Conservation (phyloP, 73 alveolate species). For the Effrenium voratum region DNA sequence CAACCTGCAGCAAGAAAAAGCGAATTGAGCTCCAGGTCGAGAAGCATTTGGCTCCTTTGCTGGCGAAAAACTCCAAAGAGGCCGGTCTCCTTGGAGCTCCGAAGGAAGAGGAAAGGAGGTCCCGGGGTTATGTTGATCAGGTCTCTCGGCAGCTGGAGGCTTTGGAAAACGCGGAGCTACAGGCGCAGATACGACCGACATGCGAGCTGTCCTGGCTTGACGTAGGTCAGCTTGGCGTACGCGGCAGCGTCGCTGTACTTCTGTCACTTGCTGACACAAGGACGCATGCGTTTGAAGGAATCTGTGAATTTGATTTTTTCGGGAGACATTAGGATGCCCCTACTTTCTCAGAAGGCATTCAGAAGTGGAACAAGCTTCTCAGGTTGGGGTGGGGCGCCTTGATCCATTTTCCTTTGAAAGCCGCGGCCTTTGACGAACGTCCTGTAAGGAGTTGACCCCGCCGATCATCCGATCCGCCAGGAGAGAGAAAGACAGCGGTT, state of each 20-base stretch:
- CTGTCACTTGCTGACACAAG: slow-evolving; percentile 80
- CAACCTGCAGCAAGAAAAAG: background rate
- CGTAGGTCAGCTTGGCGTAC: slow-evolving; percentile 67
- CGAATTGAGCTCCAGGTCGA: slow-evolving; percentile 38
- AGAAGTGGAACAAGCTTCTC: too few species aligned
- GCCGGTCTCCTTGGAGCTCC: background rate
- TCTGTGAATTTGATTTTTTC: too few species aligned
- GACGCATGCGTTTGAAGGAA: too few species aligned
- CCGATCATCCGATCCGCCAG: slow-evolving; percentile 88
- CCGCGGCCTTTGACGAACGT: too few species aligned
- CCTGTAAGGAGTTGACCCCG: slow-evolving; percentile 76
- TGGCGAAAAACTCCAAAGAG: slow-evolving; percentile 63
- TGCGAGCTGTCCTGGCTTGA: background rate
- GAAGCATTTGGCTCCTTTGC: slow-evolving; percentile 80
- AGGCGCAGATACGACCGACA: background rate
- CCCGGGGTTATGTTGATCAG: background rate
- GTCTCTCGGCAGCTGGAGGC: slow-evolving; percentile 78
- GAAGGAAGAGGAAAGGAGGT: background rate
- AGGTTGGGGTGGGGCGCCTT: too few species aligned
- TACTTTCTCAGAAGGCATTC: too few species aligned
- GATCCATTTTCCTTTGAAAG: too few species aligned
- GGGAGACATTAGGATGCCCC: too few species aligned
- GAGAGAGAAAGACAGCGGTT: background rate
- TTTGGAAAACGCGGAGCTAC: slow-evolving; percentile 77
- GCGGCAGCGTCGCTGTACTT: slow-evolving; percentile 87